Evolutionary conservation across 2,329 filamentous ascomycete species (phyloP).

Genomic region (Fusarium sp.): DNA sequence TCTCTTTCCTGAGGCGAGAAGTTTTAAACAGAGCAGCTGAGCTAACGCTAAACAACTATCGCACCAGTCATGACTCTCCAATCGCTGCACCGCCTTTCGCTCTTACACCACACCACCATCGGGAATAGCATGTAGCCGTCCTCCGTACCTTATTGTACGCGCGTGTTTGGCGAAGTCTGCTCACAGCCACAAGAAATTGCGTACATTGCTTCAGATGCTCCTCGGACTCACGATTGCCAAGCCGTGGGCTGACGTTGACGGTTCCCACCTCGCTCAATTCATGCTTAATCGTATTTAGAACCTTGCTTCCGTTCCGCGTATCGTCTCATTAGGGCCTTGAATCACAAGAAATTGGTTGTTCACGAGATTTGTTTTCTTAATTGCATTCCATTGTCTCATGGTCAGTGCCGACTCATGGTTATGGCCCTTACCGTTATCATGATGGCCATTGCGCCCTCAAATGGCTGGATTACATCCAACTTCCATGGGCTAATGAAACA

Average conservation of each 20-base stretch:
- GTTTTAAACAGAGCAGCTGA: conserved; percentile 10
- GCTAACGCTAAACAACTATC: neutral
- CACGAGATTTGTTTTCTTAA: conserved; percentile 10
- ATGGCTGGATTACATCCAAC: conserved; percentile 28
- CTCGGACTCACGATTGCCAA: conserved; percentile 39
- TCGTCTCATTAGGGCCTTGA: conserved; percentile 14
- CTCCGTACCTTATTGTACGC: conserved; percentile 10
- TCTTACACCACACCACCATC: conserved; percentile 15
- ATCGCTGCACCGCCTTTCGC: conserved; percentile 41
- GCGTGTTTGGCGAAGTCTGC: conserved; percentile 38
- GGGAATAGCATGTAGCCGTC: conserved; percentile 15
- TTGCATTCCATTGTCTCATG: conserved; percentile 1
- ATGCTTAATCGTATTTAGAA: neutral
- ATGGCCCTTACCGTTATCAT: neutral
- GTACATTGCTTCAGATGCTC: conserved; percentile 23
- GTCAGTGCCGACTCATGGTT: conserved; percentile 22
- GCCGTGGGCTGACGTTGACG: conserved; percentile 44
- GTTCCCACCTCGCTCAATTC: conserved; percentile 31
- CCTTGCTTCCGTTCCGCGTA: conserved; percentile 2
- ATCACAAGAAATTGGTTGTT: conserved; percentile 4
- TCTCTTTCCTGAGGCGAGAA: conserved; percentile 1
- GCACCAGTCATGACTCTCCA: conserved; percentile 23
- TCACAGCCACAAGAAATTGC: conserved; percentile 45
- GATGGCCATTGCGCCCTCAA: conserved; percentile 1
- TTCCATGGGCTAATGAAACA: conserved; percentile 4